phyloP scores from a whole-genome alignment of 1,139 yeast genomes.

The Taphrina pruni region DNA sequence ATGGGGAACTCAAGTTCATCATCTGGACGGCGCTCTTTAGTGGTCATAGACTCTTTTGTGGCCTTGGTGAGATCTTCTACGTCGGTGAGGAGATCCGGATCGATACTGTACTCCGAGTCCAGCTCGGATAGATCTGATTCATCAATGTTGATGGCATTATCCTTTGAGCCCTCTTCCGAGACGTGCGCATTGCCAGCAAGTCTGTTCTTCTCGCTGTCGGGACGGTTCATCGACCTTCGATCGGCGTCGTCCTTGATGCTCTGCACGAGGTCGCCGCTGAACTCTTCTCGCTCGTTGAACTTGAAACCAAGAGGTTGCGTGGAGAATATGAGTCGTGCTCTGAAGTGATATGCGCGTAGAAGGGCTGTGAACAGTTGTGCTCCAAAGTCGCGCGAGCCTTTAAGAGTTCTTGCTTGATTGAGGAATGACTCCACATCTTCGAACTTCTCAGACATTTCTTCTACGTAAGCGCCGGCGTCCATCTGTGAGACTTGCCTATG shows the following conservation, averaged over 20 bases:
- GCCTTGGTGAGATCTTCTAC: constrained; percentile 5
- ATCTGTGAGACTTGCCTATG: constrained; percentile 28
- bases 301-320: constrained; percentile 91
- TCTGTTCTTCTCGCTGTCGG: neutral
- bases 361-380: constrained; percentile 88
- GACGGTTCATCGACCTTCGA: neutral
- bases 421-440: constrained; percentile 54
- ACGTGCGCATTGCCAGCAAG: neutral
- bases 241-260: neutral
- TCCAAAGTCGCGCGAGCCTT: constrained; percentile 78
- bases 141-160: constrained; percentile 14
- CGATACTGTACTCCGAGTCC: constrained; percentile 16
- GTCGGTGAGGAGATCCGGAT: constrained; percentile 23
- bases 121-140: constrained; percentile 23
- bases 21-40: constrained; percentile 7
- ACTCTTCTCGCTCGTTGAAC: constrained; percentile 49
- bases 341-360: constrained; percentile 71
- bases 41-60: neutral
- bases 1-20: constrained; percentile 62
- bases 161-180: constrained; percentile 5
- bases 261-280: constrained; percentile 4
- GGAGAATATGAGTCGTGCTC: constrained; percentile 77
- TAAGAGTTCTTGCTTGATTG: constrained; percentile 55
- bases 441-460: constrained; percentile 46
- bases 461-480: constrained; percentile 39